These are phyloP conservation scores for Diplosphaera chodatii DNA, from an alignment of 139 green algal species.

Conservation along the genomic window DNA sequence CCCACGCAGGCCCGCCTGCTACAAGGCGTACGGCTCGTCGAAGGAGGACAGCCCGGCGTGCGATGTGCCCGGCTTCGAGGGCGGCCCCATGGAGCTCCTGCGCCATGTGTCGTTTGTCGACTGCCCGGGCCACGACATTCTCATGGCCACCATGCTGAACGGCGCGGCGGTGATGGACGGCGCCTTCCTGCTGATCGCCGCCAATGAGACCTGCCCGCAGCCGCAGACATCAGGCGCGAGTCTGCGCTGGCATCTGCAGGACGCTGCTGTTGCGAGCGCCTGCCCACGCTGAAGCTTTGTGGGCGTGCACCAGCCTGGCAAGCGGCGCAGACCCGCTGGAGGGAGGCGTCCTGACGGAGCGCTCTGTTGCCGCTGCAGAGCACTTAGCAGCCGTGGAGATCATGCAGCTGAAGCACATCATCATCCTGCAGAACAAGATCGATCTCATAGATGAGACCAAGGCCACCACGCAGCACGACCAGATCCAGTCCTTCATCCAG, in stretches of 20 bases:
- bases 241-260: too few relatives aligned
- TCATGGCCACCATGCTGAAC: conserved; percentile 99
- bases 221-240: conserved; percentile 75
- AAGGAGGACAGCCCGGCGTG: conserved; percentile 85
- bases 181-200: conserved; percentile 95
- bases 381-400: conserved; percentile 98
- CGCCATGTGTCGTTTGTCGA: conserved; percentile 99
- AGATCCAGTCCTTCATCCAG: conserved; percentile 90
- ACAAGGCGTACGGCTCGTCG: conserved; percentile 77
- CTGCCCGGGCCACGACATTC: conserved; percentile 99
- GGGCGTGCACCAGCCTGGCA: too few relatives aligned
- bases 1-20: conserved; percentile 62
- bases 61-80: conserved; percentile 70
- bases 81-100: conserved; percentile 82
- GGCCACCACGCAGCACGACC: conserved; percentile 89
- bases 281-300: too few relatives aligned
- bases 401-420: conserved; percentile 93
- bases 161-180: conserved; percentile 99
- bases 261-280: too few relatives aligned
- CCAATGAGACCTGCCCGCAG: conserved; percentile 98
- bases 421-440: conserved; percentile 88
- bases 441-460: conserved; percentile 87
- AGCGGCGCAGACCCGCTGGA: too few relatives aligned
- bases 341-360: too few relatives aligned
- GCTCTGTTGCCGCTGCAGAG: conserved; percentile 68